Percentiles rank a stretch among this genome's conserved stretches.
These are phyloP conservation scores for Heterobasidion annosum DNA, from an alignment of 1,284 basidiomycete genomes.

Conservation along the genomic window DNA sequence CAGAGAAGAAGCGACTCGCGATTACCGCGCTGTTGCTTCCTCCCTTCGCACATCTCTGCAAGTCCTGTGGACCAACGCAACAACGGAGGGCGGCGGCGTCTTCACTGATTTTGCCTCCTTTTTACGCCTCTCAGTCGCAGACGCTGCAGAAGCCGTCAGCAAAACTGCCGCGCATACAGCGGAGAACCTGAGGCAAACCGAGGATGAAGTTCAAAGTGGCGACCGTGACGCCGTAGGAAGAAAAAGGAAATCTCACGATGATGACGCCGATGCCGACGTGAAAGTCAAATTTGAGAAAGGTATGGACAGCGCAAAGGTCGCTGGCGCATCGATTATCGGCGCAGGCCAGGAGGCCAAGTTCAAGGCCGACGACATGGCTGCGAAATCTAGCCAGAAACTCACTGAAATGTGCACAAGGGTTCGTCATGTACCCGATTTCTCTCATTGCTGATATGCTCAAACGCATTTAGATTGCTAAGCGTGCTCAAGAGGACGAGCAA, in stretches of 20 bases:
- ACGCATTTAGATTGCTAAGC: constrained; percentile 42
- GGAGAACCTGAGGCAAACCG: constrained; percentile 38
- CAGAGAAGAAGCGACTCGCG: constrained; percentile 35
- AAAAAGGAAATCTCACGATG: constrained; percentile 36
- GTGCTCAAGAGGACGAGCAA: constrained; percentile 46
- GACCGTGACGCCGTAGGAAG: constrained; percentile 46
- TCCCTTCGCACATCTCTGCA: constrained; percentile 40
- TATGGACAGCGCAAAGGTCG: constrained; percentile 53
- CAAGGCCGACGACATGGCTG: constrained; percentile 31
- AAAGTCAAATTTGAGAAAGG: constrained; percentile 50
- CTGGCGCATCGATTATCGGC: constrained; percentile 47
- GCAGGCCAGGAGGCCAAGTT: constrained; percentile 32
- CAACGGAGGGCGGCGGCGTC: constrained; percentile 41
- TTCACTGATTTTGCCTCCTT: constrained; percentile 57
- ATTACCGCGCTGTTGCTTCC: constrained; percentile 36
- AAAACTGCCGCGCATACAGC: constrained; percentile 39
- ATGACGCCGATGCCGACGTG: constrained; percentile 27
- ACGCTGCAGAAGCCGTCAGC: constrained; percentile 50
- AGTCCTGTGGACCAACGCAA: constrained; percentile 41
- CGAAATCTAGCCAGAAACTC: constrained; percentile 30
- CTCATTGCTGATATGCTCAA: background rate
- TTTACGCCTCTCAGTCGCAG: constrained; percentile 49
- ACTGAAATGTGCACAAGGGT: constrained; percentile 46
- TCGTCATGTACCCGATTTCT: constrained; percentile 7
- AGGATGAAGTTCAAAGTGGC: constrained; percentile 48